These are phyloP conservation scores for Dioszegia aurantiaca DNA, from an alignment of 768 basidiomycete species.

Conservation along the genomic window DNA sequence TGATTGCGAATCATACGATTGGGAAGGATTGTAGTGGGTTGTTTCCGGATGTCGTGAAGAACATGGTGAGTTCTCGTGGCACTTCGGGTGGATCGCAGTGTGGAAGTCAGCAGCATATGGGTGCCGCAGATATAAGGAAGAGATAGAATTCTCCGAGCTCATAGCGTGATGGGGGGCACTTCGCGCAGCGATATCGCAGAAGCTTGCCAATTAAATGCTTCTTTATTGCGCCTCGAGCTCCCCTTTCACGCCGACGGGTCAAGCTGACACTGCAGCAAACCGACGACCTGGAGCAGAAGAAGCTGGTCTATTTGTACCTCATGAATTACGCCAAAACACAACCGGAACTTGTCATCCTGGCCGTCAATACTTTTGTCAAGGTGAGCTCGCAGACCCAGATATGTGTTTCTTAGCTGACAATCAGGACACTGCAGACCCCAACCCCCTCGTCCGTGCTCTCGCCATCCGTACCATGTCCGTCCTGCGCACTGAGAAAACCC, in stretches of 20 bases:
- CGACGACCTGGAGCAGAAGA: conserved; percentile 98
- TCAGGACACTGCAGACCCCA: conserved; percentile 90
- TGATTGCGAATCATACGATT: conserved; percentile 98
- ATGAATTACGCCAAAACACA: conserved; percentile 99
- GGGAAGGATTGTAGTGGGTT: conserved; percentile 87
- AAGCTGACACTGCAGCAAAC: conserved; percentile 64
- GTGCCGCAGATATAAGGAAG: no score
- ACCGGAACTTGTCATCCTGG: conserved; percentile 96
- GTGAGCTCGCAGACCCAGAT: no score
- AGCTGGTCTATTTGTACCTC: conserved; percentile 97
- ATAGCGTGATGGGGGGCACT: no score
- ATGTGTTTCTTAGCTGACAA: conserved; percentile 10
- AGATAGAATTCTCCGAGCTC: no score
- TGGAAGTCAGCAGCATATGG: no score
- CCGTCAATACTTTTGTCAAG: conserved; percentile 95
- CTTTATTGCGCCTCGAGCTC: no score
- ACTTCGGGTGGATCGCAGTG: no score
- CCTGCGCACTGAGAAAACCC: conserved; percentile 95
- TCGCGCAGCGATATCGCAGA: no score
- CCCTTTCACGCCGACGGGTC: background rate
- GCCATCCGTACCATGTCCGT: conserved; percentile 98
- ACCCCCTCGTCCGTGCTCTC: conserved; percentile 91
- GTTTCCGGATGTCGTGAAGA: conserved; percentile 97
- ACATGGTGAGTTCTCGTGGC: conserved; percentile 60
- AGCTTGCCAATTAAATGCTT: no score